Evolutionary conservation across 2,329 filamentous ascomycete genomes (phyloP).

Genomic region (Arthrobotrys conoides): DNA sequence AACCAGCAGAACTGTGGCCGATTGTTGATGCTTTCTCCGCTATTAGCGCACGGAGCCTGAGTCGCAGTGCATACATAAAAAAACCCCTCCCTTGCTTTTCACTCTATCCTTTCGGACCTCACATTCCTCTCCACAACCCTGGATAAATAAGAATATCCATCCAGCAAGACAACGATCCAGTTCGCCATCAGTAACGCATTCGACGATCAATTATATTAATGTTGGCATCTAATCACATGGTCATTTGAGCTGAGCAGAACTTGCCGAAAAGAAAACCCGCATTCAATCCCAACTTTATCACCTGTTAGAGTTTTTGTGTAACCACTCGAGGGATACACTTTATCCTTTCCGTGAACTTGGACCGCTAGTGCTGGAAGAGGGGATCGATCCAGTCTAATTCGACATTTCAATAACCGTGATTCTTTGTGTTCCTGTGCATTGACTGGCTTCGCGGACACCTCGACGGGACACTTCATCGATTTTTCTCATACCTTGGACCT

Average conservation of each 20-base stretch:
- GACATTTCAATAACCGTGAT: conserved; percentile 29
- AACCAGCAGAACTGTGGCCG: conserved; percentile 22
- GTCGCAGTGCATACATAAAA: conserved; percentile 41
- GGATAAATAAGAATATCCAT: conserved; percentile 32
- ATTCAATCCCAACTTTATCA: conserved; percentile 47
- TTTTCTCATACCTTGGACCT: conserved; percentile 25
- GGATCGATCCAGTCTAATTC: conserved; percentile 35
- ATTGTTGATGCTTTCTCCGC: conserved; percentile 53
- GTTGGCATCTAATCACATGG: conserved; percentile 57
- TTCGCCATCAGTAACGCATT: conserved; percentile 34
- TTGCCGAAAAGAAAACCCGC: conserved; percentile 60
- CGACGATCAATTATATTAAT: conserved; percentile 39
- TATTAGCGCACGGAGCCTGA: conserved; percentile 46
- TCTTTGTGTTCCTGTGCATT: conserved; percentile 24
- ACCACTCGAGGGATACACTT: conserved; percentile 44
- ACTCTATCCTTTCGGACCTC: conserved; percentile 34
- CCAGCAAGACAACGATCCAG: conserved; percentile 18
- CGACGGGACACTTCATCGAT: conserved; percentile 23
- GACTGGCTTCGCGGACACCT: conserved; percentile 22
- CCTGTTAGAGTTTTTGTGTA: conserved; percentile 56
- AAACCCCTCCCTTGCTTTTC: conserved; percentile 46
- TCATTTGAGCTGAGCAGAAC: conserved; percentile 36
- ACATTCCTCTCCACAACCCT: conserved; percentile 53
- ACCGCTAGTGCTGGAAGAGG: conserved; percentile 44
- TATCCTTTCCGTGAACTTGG: conserved; percentile 57